A percentile compares a stretch with the other conserved stretches of the same genome.
phyloP scores from a whole-genome alignment of 306 rosid species.

The Arachis hypogaea region DNA sequence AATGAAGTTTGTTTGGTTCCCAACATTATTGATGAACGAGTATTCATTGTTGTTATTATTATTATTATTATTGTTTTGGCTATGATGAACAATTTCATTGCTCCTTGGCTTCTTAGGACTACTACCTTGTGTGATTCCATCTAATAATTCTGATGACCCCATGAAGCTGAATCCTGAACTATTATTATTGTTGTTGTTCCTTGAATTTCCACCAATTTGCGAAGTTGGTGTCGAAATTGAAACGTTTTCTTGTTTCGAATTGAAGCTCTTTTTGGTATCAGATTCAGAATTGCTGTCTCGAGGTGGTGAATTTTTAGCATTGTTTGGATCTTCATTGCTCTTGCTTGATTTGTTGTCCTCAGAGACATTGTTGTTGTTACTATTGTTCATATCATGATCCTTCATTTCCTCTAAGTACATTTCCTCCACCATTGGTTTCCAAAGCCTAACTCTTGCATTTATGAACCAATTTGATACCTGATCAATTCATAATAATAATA shows the following conservation, averaged over 20 bases:
- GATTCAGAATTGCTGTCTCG: slow-evolving; percentile 49
- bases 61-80: too few relatives aligned
- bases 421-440: slow-evolving; percentile 99
- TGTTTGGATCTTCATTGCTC: slow-evolving; percentile 55
- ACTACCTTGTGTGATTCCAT: slow-evolving; percentile 86
- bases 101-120: slow-evolving; percentile 82
- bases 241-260: slow-evolving; percentile 56
- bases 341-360: slow-evolving; percentile 62
- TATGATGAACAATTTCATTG: slow-evolving; percentile 48
- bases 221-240: slow-evolving; percentile 57
- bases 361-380: slow-evolving; percentile 32
- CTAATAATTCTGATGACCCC: slow-evolving; percentile 77
- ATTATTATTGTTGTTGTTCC: slow-evolving; percentile 36
- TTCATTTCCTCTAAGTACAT: slow-evolving; percentile 88
- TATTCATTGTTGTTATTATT: slow-evolving; percentile 39
- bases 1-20: slow-evolving; percentile 73
- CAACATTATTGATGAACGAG: slow-evolving; percentile 55
- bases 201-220: slow-evolving; percentile 50
- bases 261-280: slow-evolving; percentile 52
- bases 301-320: slow-evolving; percentile 46
- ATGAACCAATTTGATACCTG: slow-evolving; percentile 99
- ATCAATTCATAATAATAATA: not conserved
- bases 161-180: slow-evolving; percentile 72
- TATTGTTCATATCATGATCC: slow-evolving; percentile 62
- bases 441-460: slow-evolving; percentile 92